Evolutionary conservation across 2,329 filamentous ascomycete species (phyloP).

Genomic region (Colletotrichum caudatum): DNA sequence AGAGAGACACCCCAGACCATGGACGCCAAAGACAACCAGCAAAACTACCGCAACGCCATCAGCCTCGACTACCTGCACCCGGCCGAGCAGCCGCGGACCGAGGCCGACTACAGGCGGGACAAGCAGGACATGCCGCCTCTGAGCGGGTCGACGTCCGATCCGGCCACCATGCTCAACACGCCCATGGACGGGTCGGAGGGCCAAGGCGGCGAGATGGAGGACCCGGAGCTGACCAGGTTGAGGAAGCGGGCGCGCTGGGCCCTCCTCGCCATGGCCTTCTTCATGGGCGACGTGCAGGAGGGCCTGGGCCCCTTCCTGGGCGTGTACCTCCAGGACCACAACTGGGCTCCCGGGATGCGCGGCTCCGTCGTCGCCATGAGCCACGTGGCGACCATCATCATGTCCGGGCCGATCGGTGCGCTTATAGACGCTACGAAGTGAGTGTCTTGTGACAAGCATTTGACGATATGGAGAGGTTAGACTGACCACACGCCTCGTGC

Average conservation of each 20-base stretch:
- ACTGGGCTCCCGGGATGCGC: conserved; percentile 31
- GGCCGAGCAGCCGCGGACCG: not conserved
- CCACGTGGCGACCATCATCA: conserved; percentile 31
- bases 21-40: conserved; percentile 26
- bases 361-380: conserved; percentile 23
- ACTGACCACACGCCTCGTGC: not conserved
- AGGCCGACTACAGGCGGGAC: conserved; percentile 17
- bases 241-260: conserved; percentile 30
- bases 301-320: conserved; percentile 33
- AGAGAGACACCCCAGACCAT: conserved; percentile 9
- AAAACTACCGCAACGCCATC: conserved; percentile 16
- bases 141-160: conserved; percentile 1
- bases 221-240: conserved; percentile 10
- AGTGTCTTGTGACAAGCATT: not conserved
- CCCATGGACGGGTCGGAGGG: not conserved
- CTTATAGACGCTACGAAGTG: conserved; percentile 35
- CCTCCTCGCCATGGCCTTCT: conserved; percentile 34
- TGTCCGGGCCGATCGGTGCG: conserved; percentile 30
- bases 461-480: not conserved
- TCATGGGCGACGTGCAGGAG: conserved; percentile 36
- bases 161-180: conserved; percentile 4
- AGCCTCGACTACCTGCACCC: conserved; percentile 28
- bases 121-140: not conserved
- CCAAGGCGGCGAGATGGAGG: not conserved
- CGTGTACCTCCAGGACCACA: conserved; percentile 34